Conservation (phyloP, 2,329 filamentous ascomycete genomes). For the Penicillium sp. region DNA sequence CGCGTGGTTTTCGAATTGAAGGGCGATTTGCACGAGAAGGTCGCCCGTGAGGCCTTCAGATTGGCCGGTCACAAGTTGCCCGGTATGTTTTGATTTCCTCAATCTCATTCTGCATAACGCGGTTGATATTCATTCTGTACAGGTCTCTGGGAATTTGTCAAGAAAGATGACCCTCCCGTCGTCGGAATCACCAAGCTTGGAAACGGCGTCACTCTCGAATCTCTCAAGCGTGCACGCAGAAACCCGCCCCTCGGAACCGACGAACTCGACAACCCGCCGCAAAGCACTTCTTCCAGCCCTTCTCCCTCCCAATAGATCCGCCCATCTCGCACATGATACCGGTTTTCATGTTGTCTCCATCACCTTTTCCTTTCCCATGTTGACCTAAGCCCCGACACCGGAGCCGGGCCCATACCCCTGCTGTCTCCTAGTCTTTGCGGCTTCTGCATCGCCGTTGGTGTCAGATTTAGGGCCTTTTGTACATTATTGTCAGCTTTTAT, state of each 20-base stretch:
- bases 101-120: slow-evolving; percentile 1
- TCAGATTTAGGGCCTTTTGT: slow-evolving; percentile 37
- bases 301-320: slow-evolving; percentile 35
- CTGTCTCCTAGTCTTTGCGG: slow-evolving; percentile 44
- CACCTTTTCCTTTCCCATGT: slow-evolving; percentile 10
- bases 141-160: slow-evolving; percentile 79
- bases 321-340: slow-evolving; percentile 5
- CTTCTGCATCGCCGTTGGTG: slow-evolving; percentile 36
- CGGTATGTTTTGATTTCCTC: slow-evolving; percentile 51
- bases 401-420: slow-evolving; percentile 54
- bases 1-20: slow-evolving; percentile 90
- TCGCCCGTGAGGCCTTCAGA: slow-evolving; percentile 88
- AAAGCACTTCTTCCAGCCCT: slow-evolving; percentile 34
- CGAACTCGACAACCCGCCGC: slow-evolving; percentile 28
- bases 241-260: slow-evolving; percentile 49
- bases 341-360: slow-evolving; percentile 9
- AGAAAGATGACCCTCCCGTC: slow-evolving; percentile 81
- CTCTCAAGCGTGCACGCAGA: slow-evolving; percentile 73
- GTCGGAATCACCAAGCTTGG: slow-evolving; percentile 89
- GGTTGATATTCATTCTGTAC: slow-evolving; percentile 15
- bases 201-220: slow-evolving; percentile 74
- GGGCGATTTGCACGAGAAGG: slow-evolving; percentile 88
- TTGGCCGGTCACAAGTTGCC: slow-evolving; percentile 93
- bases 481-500: slow-evolving; percentile 41
- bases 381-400: slow-evolving; percentile 50